Percentiles rank a stretch among this genome's conserved stretches.
Conservation (phyloP, 2,329 filamentous ascomycete species). For the Fusarium sp. region DNA sequence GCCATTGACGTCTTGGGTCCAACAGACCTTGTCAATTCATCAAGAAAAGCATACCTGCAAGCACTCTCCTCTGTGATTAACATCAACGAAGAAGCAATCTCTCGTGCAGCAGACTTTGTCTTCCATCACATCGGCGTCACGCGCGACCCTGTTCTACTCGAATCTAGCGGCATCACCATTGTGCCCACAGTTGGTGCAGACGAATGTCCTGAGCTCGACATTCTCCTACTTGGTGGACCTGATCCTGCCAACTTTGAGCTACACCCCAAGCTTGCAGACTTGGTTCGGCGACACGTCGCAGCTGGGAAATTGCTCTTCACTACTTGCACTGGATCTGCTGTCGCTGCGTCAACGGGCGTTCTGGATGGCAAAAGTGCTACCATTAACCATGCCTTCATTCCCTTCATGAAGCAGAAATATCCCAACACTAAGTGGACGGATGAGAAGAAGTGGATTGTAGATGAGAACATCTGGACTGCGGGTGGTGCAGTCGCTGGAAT, state of each 20-base stretch:
- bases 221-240: conserved; percentile 56
- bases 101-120: conserved; percentile 49
- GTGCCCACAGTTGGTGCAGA: conserved; percentile 53
- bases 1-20: conserved; percentile 53
- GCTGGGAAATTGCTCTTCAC: conserved; percentile 55
- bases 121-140: conserved; percentile 56
- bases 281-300: conserved; percentile 55
- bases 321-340: conserved; percentile 56
- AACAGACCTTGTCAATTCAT: conserved; percentile 51
- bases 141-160: conserved; percentile 46
- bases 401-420: conserved; percentile 49
- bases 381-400: conserved; percentile 56
- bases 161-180: conserved; percentile 34
- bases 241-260: conserved; percentile 49
- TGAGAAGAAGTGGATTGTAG: conserved; percentile 61
- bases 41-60: conserved; percentile 39
- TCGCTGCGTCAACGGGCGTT: conserved; percentile 54
- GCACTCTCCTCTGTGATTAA: conserved; percentile 23
- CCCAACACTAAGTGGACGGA: conserved; percentile 61
- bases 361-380: conserved; percentile 62
- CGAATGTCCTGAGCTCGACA: conserved; percentile 56
- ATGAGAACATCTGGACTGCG: conserved; percentile 64
- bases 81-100: conserved; percentile 39
- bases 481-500: conserved; percentile 62
- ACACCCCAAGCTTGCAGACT: conserved; percentile 48